Percentiles rank a stretch among this genome's conserved stretches.
These are phyloP conservation scores for Coniochaeta sp. DNA, from an alignment of 2,329 filamentous ascomycete genomes.

Conservation along the genomic window DNA sequence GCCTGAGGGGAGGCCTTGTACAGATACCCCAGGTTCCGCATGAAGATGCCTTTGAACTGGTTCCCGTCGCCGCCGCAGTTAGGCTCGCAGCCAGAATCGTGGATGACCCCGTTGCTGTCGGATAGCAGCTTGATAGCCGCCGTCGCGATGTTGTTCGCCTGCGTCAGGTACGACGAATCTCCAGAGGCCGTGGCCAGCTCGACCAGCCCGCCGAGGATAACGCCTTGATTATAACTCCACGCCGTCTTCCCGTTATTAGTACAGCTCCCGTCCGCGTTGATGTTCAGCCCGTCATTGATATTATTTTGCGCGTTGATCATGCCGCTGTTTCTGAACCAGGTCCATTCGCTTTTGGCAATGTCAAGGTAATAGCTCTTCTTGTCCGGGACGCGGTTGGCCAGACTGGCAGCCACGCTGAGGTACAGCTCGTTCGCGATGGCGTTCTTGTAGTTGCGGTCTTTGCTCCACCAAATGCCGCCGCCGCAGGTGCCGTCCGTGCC, in stretches of 20 bases:
- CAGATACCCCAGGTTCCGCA: slow-evolving; percentile 53
- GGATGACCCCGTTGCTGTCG: slow-evolving; percentile 36
- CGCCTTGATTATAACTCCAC: slow-evolving; percentile 52
- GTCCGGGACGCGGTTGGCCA: slow-evolving; percentile 36
- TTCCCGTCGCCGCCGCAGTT: slow-evolving; percentile 41
- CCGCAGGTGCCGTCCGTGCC: slow-evolving; percentile 37
- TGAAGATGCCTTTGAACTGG: slow-evolving; percentile 67
- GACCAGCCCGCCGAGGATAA: slow-evolving; percentile 43
- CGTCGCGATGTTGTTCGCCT: slow-evolving; percentile 40
- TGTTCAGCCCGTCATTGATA: slow-evolving; percentile 45
- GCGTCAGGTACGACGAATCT: slow-evolving; percentile 27
- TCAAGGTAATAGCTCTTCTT: slow-evolving; percentile 33
- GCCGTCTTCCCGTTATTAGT: slow-evolving; percentile 37
- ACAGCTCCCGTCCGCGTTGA: slow-evolving; percentile 32
- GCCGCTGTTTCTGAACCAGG: slow-evolving; percentile 42
- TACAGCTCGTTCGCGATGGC: slow-evolving; percentile 52
- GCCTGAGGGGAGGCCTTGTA: slow-evolving; percentile 40
- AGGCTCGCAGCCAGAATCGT: slow-evolving; percentile 44
- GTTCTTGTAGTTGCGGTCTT: slow-evolving; percentile 40
- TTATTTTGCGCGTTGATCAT: slow-evolving; percentile 41
- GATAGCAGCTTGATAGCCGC: slow-evolving; percentile 40
- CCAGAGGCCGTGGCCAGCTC: slow-evolving; percentile 38
- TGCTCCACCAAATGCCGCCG: slow-evolving; percentile 53
- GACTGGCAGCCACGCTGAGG: slow-evolving; percentile 41
- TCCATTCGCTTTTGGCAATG: slow-evolving; percentile 40